Evolutionary conservation across 148 eudicot species (phyloP).

Genomic region (Silene latifolia): DNA sequence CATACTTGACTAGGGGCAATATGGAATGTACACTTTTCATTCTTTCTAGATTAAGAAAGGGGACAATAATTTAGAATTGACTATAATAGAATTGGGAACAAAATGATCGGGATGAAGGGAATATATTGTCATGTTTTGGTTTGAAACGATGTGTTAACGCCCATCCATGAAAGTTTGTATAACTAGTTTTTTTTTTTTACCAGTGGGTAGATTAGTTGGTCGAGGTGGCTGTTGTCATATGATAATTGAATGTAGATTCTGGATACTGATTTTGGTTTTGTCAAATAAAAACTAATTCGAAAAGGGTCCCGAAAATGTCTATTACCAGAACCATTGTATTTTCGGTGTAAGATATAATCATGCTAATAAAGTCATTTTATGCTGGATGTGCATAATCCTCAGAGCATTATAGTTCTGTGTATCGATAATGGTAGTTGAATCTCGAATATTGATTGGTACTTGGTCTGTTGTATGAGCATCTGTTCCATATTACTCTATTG

Average conservation of each 20-base stretch:
- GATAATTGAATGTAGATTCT: background rate
- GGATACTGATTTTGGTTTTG: background rate
- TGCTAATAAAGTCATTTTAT: background rate
- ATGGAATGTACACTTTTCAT: no score
- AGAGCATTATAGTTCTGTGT: background rate
- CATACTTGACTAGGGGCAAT: no score
- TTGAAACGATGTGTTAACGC: background rate
- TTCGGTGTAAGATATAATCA: background rate
- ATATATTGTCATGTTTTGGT: background rate
- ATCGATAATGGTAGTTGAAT: background rate
- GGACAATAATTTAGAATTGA: no score
- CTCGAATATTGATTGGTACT: background rate
- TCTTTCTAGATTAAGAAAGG: no score
- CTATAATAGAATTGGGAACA: no score
- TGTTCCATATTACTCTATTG: background rate
- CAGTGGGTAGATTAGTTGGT: background rate
- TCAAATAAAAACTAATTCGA: background rate
- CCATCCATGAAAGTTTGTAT: background rate
- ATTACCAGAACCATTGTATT: background rate
- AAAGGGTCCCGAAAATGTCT: background rate
- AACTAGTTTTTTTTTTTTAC: background rate
- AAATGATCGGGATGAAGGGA: no score
- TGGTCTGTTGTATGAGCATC: background rate
- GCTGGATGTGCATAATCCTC: background rate
- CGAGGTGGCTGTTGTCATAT: background rate